Base-by-base conservation (phyloP, 1,139 yeast genomes). In the Kurtzmaniella quercitrusa region DNA sequence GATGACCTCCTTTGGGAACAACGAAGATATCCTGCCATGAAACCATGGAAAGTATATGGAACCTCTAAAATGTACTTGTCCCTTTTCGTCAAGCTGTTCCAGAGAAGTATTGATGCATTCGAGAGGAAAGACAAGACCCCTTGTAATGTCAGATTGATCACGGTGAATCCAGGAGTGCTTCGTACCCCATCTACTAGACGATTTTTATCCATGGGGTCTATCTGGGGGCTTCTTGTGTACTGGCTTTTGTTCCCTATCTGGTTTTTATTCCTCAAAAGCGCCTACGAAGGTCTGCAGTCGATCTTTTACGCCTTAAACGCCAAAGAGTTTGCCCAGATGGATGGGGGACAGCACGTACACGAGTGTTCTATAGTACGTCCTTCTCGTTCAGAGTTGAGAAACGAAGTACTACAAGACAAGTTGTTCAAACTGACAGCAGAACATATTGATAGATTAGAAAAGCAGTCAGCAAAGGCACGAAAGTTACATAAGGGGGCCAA, bases 131-230 rank as follows among this genome's bases (percentile, higher is more conserved):
- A 88, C 54, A 68, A 74, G 49, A 79, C 83, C 25, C 85, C 87
- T 2, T 73, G 77, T 55, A 86, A 85, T 55, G 81, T 88, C 15
- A 76, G 84, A 42, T 74, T 89, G n/a, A 75, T 84, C 47, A 54
- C 88, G 47, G 95, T 87, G 4, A 94, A 93, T 57, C 98, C 98
- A 0, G 98, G 98, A 0, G 54, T 91, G 41, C 86, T 88, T 84
- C 75, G 98, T 54, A 82, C 95, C 1, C 87, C 95, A 2, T 81
- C 94, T 33, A 84, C 93, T 40, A 80, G 95, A 54, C 75, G 97
- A 47, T 81, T 84, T 41, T 50, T 87, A 10, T 81, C 95, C 10
- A 73, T 87, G 66, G 98, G 98, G 0, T 71, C 87, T 0, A 54
- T 93, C 2, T 64, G 77, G 60, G 94, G 96, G 1, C 69, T 93